Evolutionary conservation across 768 basidiomycete species (phyloP), one percentile per base, ranked within the genome.

Genomic region (Cystoderma amianthinum): DNA sequence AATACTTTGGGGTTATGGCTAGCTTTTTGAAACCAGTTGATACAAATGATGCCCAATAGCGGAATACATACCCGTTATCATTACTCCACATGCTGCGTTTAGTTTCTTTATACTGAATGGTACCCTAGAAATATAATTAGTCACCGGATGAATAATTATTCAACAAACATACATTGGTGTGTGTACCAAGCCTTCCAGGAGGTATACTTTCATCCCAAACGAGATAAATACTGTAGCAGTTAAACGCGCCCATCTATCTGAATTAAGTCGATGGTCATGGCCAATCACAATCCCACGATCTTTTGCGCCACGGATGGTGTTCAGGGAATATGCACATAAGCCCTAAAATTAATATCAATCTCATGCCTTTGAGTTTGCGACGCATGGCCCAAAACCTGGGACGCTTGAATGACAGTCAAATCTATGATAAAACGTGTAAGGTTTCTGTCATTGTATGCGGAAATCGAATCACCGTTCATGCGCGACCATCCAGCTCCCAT

Each of bases 401-500:
- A 87, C 7, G 87, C 74, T 54, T 91, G 88, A 32, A 87, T 80
- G 39, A 91, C 65, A 36, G 79, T 85, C 43, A 94, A 61, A 58
- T 92, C 73, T 75, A 35, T 36, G 6, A 37, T 37, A 28, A 34
- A 42, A 28, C 39, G 15, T 24, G 35, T 9, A 30, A 16, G 17
- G 37, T n/a, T 15, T 22, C 22, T 3, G 32, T 28, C 4, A 11
- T 28, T 3, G 12, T n/a, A 32, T 12, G 5, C 13, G 20, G 22
- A 32, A 16, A 28, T 15, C 20, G 4, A 43, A 51, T 7, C 16
- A 71, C 73, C 87, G 54, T 94, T 94, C 87, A 94, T 92, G 42
- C 85, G 74, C n/a, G 85, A 72, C 76, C 84, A 91, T 1, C 91
- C 91, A 5, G 89, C 89, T 49, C 86, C 83, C 91, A 94, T 93